Evolutionary conservation across 2,329 filamentous ascomycete species (phyloP).

Genomic region (Apiospora aurea): DNA sequence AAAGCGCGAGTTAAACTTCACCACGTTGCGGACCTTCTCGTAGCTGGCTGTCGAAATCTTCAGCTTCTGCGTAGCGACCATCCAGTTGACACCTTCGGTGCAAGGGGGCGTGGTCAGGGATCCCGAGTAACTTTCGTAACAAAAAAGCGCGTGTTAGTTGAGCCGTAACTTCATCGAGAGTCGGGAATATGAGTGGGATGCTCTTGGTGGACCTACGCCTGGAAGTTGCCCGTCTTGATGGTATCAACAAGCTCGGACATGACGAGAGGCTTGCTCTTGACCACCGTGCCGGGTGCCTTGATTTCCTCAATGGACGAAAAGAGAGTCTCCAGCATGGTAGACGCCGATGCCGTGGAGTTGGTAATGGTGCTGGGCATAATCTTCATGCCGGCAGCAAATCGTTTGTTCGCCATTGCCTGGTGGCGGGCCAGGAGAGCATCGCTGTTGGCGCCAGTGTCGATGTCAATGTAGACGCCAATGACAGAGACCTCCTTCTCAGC

Average conservation of each 20-base stretch:
- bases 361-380: constrained; percentile 52
- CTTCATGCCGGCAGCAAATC: constrained; percentile 39
- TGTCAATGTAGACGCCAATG: constrained; percentile 52
- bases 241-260: constrained; percentile 51
- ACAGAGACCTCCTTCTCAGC: constrained; percentile 50
- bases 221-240: constrained; percentile 47
- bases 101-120: constrained; percentile 59
- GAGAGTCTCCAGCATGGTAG: constrained; percentile 54
- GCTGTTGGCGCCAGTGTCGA: constrained; percentile 37
- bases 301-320: constrained; percentile 51
- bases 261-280: constrained; percentile 49
- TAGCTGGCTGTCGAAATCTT: constrained; percentile 48
- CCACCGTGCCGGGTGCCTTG: constrained; percentile 49
- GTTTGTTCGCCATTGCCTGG: constrained; percentile 24
- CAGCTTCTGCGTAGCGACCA: constrained; percentile 53
- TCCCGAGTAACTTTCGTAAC: constrained; percentile 48
- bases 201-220: constrained; percentile 39
- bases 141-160: neutral
- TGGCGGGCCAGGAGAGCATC: constrained; percentile 29
- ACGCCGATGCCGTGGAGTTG: constrained; percentile 44
- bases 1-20: constrained; percentile 57
- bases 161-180: neutral
- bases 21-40: constrained; percentile 47
- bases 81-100: constrained; percentile 55
- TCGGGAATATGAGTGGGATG: neutral